phyloP scores from a whole-genome alignment of 495 filamentous ascomycete genomes.

The Neurospora sp. region DNA sequence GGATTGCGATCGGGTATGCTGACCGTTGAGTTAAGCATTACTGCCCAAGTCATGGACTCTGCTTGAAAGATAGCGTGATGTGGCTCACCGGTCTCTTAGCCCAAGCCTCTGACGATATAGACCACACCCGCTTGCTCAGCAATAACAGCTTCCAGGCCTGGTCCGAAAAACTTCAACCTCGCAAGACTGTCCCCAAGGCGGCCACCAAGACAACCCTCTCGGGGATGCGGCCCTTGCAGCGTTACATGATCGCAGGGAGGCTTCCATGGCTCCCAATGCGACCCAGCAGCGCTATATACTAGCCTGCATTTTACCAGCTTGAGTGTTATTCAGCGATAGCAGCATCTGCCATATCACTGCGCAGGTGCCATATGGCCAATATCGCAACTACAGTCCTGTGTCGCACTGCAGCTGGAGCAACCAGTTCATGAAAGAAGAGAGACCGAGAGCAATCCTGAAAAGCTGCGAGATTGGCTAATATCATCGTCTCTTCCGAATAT shows the following conservation, averaged over 20 bases:
- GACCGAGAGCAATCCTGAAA: not conserved
- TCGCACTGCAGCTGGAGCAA: slow-evolving; percentile 17
- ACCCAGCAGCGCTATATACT: slow-evolving; percentile 8
- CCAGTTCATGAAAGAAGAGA: slow-evolving; percentile 15
- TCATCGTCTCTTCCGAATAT: not conserved
- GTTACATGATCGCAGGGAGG: slow-evolving; percentile 23
- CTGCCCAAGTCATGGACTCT: not conserved
- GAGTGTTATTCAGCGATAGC: slow-evolving; percentile 18
- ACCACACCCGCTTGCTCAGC: not conserved
- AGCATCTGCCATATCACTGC: slow-evolving; percentile 8
- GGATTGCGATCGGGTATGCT: not conserved
- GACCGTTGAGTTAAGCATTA: not conserved
- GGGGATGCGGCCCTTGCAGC: slow-evolving; percentile 10
- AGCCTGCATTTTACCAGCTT: slow-evolving; percentile 30
- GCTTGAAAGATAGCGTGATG: not conserved
- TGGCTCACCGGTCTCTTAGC: not conserved
- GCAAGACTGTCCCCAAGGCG: slow-evolving; percentile 5
- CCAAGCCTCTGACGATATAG: not conserved
- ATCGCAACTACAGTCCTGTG: slow-evolving; percentile 13
- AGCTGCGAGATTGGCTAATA: slow-evolving; percentile 10
- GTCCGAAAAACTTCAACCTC: not conserved
- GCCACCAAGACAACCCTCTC: not conserved
- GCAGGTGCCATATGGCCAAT: slow-evolving; percentile 19
- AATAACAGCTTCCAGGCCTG: not conserved
- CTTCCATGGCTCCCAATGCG: slow-evolving; percentile 10